Base-by-base conservation (phyloP, 306 rosid species). In the Quercus agrifolia region DNA sequence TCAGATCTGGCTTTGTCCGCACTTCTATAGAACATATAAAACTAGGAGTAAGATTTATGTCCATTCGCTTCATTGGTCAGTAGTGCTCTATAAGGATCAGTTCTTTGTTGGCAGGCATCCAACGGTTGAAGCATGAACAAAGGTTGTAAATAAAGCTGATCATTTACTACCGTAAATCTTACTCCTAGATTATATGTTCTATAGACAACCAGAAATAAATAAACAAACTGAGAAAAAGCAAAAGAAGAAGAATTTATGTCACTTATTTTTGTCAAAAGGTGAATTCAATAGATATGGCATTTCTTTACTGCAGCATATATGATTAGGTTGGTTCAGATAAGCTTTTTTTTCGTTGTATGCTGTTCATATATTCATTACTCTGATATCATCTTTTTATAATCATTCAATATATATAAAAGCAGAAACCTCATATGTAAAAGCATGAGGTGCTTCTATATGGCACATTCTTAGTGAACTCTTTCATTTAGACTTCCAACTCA, bases 51-150 rank as follows among this genome's bases (percentile, higher is more conserved):
- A 38, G 44, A 38, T 38, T 38, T 38, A 38, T 38, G 44, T 38
- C 44, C 44, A 77, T 25, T 90, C 93, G 79, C 97, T 94, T 82
- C 95, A 91, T 57, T 94, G 92, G 93, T 88, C 97, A 33, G 67
- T 88, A 27, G 80, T 82, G 1, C 80, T 90, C 49, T 72, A 90
- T 73, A 80, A 86, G 51, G 82, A 87, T 81, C 91, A 84, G 73
- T 86, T 83, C 85, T 97, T 94, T 79, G 86, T 92, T 57, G 92
- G 85, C 61, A 85, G 97, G 99, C 97, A 97, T 76, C 98, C 97
- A 28, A 41, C 25, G 62, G 73, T 51, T 51, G 58, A 73, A 31
- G 70, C 5, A 7, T 76, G 69, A 31, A 56, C 44, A 38, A 38
- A 38, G 9, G 44, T 38, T 9, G 44, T 38, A 38, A 38, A 38